phyloP scores from a whole-genome alignment of 768 basidiomycete genomes.

The Scleroderma citrinum region DNA sequence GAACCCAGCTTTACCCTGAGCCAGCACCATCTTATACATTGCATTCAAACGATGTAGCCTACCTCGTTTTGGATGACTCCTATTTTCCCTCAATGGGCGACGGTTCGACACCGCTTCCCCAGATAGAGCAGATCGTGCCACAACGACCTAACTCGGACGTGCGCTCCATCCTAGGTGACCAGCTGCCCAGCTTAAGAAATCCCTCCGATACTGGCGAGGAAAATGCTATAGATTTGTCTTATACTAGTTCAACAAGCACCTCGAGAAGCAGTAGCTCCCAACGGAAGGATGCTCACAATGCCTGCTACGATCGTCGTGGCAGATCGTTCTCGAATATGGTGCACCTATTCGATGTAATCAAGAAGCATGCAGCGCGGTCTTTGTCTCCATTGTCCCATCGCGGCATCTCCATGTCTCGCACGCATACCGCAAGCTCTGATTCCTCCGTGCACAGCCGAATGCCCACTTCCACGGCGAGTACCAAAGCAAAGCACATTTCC shows the following conservation, averaged over 20 bases:
- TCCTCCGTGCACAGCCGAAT: no score
- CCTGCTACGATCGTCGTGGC: conserved; percentile 25
- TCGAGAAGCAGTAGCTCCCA: conserved; percentile 14
- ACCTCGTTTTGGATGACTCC: background rate
- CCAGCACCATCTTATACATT: conserved; percentile 31
- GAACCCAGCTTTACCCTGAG: conserved; percentile 3
- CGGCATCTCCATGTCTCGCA: background rate
- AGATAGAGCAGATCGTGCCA: background rate
- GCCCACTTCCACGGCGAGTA: conserved; percentile 2
- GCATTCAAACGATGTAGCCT: conserved; percentile 1
- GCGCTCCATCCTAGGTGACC: background rate
- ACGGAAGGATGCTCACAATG: background rate
- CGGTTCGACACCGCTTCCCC: conserved; percentile 6
- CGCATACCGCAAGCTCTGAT: background rate
- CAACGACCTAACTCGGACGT: no score
- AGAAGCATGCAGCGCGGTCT: conserved; percentile 39
- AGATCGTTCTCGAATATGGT: conserved; percentile 45
- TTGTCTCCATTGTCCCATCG: conserved; percentile 30
- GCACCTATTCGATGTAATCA: conserved; percentile 41
- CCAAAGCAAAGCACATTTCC: background rate
- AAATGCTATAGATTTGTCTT: conserved; percentile 11
- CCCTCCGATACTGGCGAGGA: conserved; percentile 9
- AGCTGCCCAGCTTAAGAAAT: conserved; percentile 7
- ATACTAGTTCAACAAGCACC: conserved; percentile 6
- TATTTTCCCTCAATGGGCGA: background rate